Evolutionary conservation across 2,329 filamentous ascomycete genomes (phyloP).

Genomic region (Trichophyton rubrum): DNA sequence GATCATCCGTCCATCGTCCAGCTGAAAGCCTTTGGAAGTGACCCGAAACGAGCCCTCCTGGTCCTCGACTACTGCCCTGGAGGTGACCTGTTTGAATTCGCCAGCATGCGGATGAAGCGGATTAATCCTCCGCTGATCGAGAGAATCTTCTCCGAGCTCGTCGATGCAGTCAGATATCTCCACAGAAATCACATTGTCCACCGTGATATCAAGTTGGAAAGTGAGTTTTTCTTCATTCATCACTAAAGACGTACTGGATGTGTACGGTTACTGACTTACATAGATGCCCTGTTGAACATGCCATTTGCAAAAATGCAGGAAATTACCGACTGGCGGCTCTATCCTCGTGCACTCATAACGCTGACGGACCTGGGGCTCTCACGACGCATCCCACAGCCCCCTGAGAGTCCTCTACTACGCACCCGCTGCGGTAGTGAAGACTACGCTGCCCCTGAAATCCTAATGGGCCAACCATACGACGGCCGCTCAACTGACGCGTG

Average conservation of each 20-base stretch:
- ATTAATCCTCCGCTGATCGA: conserved; percentile 45
- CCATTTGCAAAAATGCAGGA: conserved; percentile 54
- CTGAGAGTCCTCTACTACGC: conserved; percentile 73
- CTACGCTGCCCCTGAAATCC: conserved; percentile 90
- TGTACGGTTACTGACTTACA: conserved; percentile 6
- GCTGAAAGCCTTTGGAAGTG: conserved; percentile 81
- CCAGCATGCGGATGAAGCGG: conserved; percentile 56
- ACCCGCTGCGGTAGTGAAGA: conserved; percentile 94
- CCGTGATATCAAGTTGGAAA: conserved; percentile 95
- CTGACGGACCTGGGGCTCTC: conserved; percentile 87
- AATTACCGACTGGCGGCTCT: conserved; percentile 55
- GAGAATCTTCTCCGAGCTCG: conserved; percentile 79
- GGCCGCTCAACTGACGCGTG: conserved; percentile 85
- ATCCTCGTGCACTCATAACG: conserved; percentile 73
- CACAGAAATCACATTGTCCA: conserved; percentile 82
- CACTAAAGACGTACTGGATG: background rate
- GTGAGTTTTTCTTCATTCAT: conserved; percentile 39
- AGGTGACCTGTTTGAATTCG: conserved; percentile 88
- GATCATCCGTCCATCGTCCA: conserved; percentile 83
- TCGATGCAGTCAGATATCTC: conserved; percentile 73
- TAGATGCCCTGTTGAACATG: conserved; percentile 86
- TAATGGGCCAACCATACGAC: conserved; percentile 90
- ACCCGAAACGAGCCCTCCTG: conserved; percentile 66
- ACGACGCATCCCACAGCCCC: conserved; percentile 58
- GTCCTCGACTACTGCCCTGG: conserved; percentile 87